Percentiles rank a stretch among this genome's conserved stretches.
Evolutionary conservation across 495 filamentous ascomycete species (phyloP).

Genomic region (Penicillium steckii): DNA sequence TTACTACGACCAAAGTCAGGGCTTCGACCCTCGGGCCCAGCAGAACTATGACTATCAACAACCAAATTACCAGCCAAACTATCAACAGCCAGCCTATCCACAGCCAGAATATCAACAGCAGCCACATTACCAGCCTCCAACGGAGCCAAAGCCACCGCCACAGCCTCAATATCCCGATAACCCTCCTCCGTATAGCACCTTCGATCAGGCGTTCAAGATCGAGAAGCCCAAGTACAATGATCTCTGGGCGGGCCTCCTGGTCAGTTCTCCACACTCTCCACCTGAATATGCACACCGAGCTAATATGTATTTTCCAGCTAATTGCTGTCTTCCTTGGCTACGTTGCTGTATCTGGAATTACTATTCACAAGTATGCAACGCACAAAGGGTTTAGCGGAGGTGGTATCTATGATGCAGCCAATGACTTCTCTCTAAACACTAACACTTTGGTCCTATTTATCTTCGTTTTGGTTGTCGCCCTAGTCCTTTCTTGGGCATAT

Average conservation of each 20-base stretch:
- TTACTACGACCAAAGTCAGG: slow-evolving; percentile 38
- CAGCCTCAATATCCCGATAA: slow-evolving; percentile 26
- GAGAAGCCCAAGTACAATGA: slow-evolving; percentile 86
- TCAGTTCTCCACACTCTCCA: slow-evolving; percentile 32
- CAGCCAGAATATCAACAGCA: slow-evolving; percentile 17
- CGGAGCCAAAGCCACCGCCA: slow-evolving; percentile 27
- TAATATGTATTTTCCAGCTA: slow-evolving; percentile 47
- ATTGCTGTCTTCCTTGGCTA: slow-evolving; percentile 73
- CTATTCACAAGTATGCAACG: slow-evolving; percentile 71
- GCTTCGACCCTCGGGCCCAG: slow-evolving; percentile 23
- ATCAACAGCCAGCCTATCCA: neutral
- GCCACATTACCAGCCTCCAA: slow-evolving; percentile 18
- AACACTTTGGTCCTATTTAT: slow-evolving; percentile 84
- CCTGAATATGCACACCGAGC: slow-evolving; percentile 3
- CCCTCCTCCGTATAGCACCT: slow-evolving; percentile 41
- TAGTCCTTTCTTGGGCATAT: slow-evolving; percentile 73
- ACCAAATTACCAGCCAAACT: slow-evolving; percentile 15
- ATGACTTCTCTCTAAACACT: slow-evolving; percentile 67
- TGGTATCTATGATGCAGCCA: slow-evolving; percentile 67
- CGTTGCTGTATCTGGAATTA: slow-evolving; percentile 71
- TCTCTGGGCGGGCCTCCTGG: slow-evolving; percentile 78
- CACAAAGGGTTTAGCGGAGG: slow-evolving; percentile 67
- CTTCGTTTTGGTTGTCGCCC: slow-evolving; percentile 69
- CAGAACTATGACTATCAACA: slow-evolving; percentile 5
- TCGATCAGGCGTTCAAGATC: slow-evolving; percentile 77